Evolutionary conservation across 1,284 basidiomycete genomes (phyloP).

Genomic region (Apiotrichum brassicae): DNA sequence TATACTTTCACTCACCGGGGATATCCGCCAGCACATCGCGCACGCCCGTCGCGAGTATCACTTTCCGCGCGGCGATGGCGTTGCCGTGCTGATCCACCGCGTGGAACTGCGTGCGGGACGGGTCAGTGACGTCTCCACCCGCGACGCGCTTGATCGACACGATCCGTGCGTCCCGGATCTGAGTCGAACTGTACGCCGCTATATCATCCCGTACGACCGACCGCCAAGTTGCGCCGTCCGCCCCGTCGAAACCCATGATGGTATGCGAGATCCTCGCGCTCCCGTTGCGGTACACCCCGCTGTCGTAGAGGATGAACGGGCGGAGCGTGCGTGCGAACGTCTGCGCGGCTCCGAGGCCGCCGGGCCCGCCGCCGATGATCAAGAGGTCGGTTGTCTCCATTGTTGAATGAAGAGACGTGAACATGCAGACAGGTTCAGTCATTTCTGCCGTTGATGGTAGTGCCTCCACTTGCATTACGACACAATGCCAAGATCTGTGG

Average conservation of each 20-base stretch:
- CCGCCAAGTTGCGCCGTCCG: conserved; percentile 11
- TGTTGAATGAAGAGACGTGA: no score
- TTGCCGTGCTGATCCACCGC: conserved; percentile 18
- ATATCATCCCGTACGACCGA: conserved; percentile 8
- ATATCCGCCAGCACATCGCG: conserved; percentile 26
- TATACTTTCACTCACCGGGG: conserved; percentile 26
- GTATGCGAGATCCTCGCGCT: conserved; percentile 16
- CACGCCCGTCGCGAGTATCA: conserved; percentile 31
- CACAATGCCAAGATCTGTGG: no score
- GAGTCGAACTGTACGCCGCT: neutral
- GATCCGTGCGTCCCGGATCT: conserved; percentile 16
- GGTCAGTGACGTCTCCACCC: neutral
- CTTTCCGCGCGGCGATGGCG: conserved; percentile 18
- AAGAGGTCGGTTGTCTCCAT: conserved; percentile 18
- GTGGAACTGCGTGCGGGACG: conserved; percentile 8
- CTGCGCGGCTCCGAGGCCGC: conserved; percentile 24
- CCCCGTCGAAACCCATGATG: conserved; percentile 21
- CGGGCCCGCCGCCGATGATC: conserved; percentile 33
- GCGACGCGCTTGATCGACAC: conserved; percentile 1
- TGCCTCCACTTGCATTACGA: no score
- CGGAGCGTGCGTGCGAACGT: conserved; percentile 23
- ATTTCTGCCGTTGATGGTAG: no score
- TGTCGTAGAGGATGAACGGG: conserved; percentile 25
- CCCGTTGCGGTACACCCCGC: conserved; percentile 25
- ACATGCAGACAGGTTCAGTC: no score